phyloP scores from a whole-genome alignment of 2,329 filamentous ascomycete genomes.

The Colletotrichum tamarilloi region DNA sequence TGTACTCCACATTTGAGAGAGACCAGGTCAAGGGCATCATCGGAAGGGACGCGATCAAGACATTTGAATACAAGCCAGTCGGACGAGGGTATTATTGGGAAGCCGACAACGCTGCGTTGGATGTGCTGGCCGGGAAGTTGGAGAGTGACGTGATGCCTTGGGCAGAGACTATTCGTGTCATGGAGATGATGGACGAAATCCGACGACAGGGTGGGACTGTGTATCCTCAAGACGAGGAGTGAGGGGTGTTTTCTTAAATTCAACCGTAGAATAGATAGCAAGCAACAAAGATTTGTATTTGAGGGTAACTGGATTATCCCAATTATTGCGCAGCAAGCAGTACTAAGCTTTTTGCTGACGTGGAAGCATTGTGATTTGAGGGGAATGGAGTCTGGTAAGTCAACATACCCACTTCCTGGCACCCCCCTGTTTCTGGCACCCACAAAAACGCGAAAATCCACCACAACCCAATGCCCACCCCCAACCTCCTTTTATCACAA shows the following conservation, averaged over 20 bases:
- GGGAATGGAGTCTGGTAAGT: too few species aligned
- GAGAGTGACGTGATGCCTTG: conserved; percentile 57
- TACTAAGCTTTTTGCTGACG: too few species aligned
- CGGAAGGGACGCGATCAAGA: conserved; percentile 42
- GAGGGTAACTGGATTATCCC: not conserved
- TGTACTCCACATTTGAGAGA: conserved; percentile 40
- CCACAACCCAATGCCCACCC: too few species aligned
- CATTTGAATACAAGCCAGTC: conserved; percentile 48
- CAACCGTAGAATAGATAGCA: not conserved
- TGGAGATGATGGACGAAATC: conserved; percentile 60
- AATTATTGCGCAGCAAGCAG: too few species aligned
- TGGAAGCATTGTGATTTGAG: too few species aligned
- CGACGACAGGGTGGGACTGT: conserved; percentile 46
- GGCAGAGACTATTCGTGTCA: conserved; percentile 56
- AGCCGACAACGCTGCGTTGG: conserved; percentile 54
- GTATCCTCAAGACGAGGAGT: conserved; percentile 42
- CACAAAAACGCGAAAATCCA: too few species aligned
- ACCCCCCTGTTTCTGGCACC: too few species aligned
- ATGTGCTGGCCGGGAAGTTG: conserved; percentile 49
- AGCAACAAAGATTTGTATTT: not conserved
- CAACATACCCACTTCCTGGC: too few species aligned
- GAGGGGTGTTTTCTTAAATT: not conserved
- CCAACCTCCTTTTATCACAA: too few species aligned
- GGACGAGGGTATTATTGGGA: conserved; percentile 56
- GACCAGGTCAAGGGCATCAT: conserved; percentile 37